Evolutionary conservation across 129 eudicot species (phyloP), one percentile per base, ranked within the genome.

Genomic region (Centrapalus pauciflorus): DNA sequence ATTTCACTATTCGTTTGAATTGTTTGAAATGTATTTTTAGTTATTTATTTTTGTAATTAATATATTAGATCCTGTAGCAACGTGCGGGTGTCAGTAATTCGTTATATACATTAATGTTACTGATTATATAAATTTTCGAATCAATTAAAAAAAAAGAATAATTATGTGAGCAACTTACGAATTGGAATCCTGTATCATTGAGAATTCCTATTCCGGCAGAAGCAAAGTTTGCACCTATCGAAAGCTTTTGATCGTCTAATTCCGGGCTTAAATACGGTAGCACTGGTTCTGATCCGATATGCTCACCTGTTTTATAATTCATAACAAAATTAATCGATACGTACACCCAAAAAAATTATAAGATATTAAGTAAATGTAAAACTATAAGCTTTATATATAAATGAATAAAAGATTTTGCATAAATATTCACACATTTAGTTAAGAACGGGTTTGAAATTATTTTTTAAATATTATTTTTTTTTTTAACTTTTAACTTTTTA

Each of bases 181-280:
- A 84, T 46, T 80, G 86, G 55, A 70, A 3, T 54, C 86, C 90
- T 0, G 90, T 84, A 72, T 84, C 89, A 50, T 80, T 74, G 14
- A 80, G 85, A n/a, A 80, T 35, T 66, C 85, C 85, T 25, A 76
- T 55, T 33, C 85, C 85, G 5, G 90, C 86, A 11, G 90, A 84
- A 49, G 90, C 86, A 66, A 84, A 84, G 72, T 84, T 84, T 24
- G 90, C 90, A 26, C 90, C 90, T 20, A 70, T 52, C 2, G 56
- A 76, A 17, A 84, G 90, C 27, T 16, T 80, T 33, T 55, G 10
- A 8, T 82, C 75, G 0, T 35, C 66, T 10, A 84, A 64, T 29
- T 55, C 76, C 0, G 79, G 86, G 55, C 67, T 74, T 29, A 84
- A 19, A 71, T 80, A 80, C 13, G 90, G 86, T 60, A 80, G 56